Conservation (phyloP, 2,329 filamentous ascomycete genomes). For the Phialophora expanda region DNA sequence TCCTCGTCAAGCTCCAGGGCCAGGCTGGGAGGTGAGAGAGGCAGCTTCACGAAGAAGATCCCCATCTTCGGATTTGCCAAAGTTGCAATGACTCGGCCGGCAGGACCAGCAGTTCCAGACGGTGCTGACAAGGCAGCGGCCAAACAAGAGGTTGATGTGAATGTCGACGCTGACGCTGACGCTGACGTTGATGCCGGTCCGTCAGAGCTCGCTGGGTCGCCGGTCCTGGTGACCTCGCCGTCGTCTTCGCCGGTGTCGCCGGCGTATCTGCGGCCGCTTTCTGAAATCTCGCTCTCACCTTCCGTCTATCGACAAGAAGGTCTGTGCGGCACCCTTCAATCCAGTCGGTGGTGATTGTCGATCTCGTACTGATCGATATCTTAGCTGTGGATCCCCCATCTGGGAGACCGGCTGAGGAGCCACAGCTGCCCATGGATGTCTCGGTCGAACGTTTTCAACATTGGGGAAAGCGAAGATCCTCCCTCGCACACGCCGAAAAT, state of each 20-base stretch:
- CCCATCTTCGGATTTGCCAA: conserved; percentile 1
- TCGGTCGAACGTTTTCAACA: background rate
- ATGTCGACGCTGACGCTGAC: background rate
- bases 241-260: background rate
- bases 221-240: background rate
- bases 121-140: background rate
- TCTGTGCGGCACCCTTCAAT: background rate
- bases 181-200: background rate
- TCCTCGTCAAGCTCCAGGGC: background rate
- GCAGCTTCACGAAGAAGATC: background rate
- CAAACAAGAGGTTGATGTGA: background rate
- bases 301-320: conserved; percentile 1
- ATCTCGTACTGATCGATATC: background rate
- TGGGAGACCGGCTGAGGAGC: background rate
- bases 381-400: background rate
- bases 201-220: conserved; percentile 1
- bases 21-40: background rate
- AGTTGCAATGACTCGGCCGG: background rate
- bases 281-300: background rate
- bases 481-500: background rate
- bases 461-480: background rate
- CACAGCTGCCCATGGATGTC: background rate
- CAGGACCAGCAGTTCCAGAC: background rate
- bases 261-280: background rate
- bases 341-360: background rate